Base-by-base conservation (phyloP, 106 monocot species). In the Dendrobium catenatum region DNA sequence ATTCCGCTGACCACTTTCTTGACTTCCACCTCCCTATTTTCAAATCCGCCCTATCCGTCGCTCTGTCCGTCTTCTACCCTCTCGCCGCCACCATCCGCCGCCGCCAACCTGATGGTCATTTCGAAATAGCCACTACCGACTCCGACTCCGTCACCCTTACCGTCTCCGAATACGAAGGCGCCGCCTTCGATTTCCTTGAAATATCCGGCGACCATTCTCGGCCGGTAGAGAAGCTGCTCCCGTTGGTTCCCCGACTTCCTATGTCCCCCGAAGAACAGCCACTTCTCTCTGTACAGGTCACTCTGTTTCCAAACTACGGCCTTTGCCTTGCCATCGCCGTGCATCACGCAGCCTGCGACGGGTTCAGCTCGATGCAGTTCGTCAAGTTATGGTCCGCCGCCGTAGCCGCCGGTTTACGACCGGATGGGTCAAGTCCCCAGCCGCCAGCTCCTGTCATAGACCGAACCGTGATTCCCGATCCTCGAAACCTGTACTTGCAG, bases 81-180 rank as follows among this genome's bases (percentile, higher is more conserved):
- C 47, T 82, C 16, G 77, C 66, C 33, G 82, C 76, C 20, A 76
- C 48, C 67, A 11, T 77, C 76, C 31, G 40, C 27, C 73, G 41
- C 42, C n/a, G 5, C 42, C 46, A 67, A 2, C 58, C 51, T 17
- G n/a, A 4, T 9, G 33, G 29, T 37, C 24, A 37, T 58, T 79
- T 68, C n/a, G 83, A 89, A 79, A 61, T 89, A 20, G 64, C 19
- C 54, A 83, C 64, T 82, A 41, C 83, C 7, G 40, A 61, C 6
- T 78, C 55, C 6, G 84, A 85, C 43, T 72, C 76, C 27, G 85
- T 89, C 40, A 16, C 73, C 7, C 78, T 89, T 41, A 64, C 74
- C 1, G 77, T 86, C 19, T 24, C 49, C 19, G 76, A 76, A 10
- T 49, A 46, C 85, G 49, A 7, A 11, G 78, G 46, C 6, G 44